Evolutionary conservation across 352 stramenopile species (phyloP).

Genomic region (Pythium periplocum): DNA sequence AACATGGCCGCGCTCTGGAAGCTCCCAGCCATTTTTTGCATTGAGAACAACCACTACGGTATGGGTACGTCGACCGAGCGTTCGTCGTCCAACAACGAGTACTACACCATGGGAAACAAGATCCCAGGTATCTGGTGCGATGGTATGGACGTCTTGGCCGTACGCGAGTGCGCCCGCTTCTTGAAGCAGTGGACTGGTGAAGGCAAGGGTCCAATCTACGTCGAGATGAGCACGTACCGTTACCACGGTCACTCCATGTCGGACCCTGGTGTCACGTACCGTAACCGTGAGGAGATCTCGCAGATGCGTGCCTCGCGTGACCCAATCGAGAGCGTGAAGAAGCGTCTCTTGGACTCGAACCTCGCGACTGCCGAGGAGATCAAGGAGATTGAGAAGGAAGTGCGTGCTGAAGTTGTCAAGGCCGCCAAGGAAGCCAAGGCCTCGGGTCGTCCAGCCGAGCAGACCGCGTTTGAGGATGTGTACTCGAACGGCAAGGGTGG

Average conservation of each 20-base stretch:
- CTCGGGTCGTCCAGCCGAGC: constrained; percentile 38
- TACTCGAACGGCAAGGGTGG: constrained; percentile 88
- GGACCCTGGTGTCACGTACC: constrained; percentile 99
- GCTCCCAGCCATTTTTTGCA: constrained; percentile 99
- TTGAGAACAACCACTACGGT: constrained; percentile 99
- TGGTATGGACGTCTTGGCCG: constrained; percentile 98
- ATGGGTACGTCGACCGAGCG: constrained; percentile 99
- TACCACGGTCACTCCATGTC: constrained; percentile 99
- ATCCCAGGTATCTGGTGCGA: constrained; percentile 99
- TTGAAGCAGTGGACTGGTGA: constrained; percentile 94
- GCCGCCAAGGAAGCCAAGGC: constrained; percentile 92
- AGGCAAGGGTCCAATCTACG: constrained; percentile 98
- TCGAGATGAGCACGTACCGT: constrained; percentile 99
- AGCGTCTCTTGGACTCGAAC: constrained; percentile 93
- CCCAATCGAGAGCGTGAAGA: constrained; percentile 98
- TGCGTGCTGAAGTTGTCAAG: constrained; percentile 97
- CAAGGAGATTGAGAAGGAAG: constrained; percentile 99
- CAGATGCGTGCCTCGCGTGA: constrained; percentile 97
- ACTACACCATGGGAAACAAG: constrained; percentile 99
- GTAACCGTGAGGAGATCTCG: constrained; percentile 99
- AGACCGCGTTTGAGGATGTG: constrained; percentile 79
- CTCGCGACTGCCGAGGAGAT: constrained; percentile 96
- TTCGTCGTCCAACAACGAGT: constrained; percentile 96
- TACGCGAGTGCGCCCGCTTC: constrained; percentile 96
- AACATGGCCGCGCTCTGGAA: constrained; percentile 99